A percentile compares a stretch with the other conserved stretches of the same genome.
Conservation (phyloP, 2,329 filamentous ascomycete genomes). For the Berkeleyomyces rouxiae region DNA sequence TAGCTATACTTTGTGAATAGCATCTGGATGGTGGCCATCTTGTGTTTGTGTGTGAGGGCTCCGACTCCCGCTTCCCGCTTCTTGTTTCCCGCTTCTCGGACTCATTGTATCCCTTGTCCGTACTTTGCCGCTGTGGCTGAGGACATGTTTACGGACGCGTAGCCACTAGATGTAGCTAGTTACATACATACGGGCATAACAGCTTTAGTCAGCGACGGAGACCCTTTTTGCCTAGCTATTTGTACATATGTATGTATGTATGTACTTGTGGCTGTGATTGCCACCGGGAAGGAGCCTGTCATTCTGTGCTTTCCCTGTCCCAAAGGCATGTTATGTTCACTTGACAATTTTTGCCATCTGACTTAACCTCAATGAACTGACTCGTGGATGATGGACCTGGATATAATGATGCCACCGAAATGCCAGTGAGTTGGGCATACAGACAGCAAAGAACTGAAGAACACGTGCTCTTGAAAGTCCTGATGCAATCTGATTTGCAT, state of each 20-base stretch:
- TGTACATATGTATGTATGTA: background rate
- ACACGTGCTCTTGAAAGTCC: background rate
- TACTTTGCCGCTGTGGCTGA: background rate
- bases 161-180: too few species aligned
- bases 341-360: background rate
- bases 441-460: too few species aligned
- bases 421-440: too few species aligned
- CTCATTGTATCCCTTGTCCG: background rate
- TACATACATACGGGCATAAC: too few species aligned
- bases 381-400: too few species aligned
- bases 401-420: too few species aligned
- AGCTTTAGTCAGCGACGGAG: too few species aligned
- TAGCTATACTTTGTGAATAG: too few species aligned
- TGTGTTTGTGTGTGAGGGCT: background rate
- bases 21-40: background rate
- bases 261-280: background rate
- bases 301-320: background rate
- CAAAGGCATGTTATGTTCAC: background rate
- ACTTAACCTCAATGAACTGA: too few species aligned
- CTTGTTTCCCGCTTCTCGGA: background rate
- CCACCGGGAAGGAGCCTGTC: background rate
- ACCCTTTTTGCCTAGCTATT: too few species aligned
- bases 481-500: background rate
- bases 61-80: background rate
- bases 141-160: background rate